phyloP scores from a whole-genome alignment of 1,139 yeast genomes.

The Debaryomyces sp. region DNA sequence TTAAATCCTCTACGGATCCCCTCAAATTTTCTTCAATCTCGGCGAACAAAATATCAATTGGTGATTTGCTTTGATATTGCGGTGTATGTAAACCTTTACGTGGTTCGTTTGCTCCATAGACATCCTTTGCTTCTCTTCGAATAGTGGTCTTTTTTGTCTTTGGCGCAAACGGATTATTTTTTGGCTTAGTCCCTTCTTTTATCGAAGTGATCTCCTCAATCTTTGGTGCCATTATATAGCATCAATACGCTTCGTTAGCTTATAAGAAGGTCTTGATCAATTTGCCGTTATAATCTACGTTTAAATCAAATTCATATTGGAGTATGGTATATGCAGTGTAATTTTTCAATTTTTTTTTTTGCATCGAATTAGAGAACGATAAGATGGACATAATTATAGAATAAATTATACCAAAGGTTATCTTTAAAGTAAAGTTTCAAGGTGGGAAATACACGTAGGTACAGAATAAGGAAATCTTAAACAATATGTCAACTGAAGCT shows the following conservation, averaged over 20 bases:
- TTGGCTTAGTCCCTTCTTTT: background rate
- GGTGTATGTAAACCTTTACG: constrained; percentile 42
- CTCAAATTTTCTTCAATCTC: constrained; percentile 29
- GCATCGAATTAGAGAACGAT: constrained; percentile 6
- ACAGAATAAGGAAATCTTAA: background rate
- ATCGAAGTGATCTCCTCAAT: constrained; percentile 24
- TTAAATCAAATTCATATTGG: background rate
- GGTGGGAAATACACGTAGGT: background rate
- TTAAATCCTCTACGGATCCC: constrained; percentile 29
- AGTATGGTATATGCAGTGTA: constrained; percentile 5
- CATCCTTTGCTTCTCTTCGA: constrained; percentile 35
- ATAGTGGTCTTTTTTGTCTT: constrained; percentile 32
- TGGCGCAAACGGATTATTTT: constrained; percentile 37
- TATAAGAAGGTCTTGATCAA: background rate
- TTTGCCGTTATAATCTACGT: background rate
- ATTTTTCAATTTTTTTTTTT: constrained; percentile 4
- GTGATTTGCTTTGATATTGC: constrained; percentile 30
- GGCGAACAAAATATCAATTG: constrained; percentile 39
- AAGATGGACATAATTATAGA: background rate
- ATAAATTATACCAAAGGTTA: background rate
- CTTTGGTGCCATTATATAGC: constrained; percentile 26
- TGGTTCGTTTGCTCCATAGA: constrained; percentile 25
- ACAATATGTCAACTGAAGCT: constrained; percentile 19
- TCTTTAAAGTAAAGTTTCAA: background rate
- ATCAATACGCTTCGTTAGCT: background rate